Conservation (phyloP, 768 basidiomycete species). For the Rubroboletus pulcherrimus region DNA sequence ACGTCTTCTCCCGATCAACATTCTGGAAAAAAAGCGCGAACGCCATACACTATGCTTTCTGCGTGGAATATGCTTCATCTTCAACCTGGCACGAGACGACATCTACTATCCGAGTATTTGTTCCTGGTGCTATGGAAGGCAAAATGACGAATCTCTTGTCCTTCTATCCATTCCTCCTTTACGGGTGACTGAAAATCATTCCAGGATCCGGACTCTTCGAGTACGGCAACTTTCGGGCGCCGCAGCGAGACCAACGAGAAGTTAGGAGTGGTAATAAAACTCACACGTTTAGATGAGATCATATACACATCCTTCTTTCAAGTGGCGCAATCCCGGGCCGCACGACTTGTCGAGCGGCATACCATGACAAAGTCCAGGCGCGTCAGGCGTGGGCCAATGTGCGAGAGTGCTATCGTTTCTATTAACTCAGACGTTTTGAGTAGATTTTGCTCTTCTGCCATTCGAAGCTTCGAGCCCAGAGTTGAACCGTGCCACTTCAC, state of each 20-base stretch:
- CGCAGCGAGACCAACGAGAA: conserved; percentile 62
- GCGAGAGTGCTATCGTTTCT: not conserved
- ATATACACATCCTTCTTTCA: conserved; percentile 7
- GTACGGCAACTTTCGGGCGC: conserved; percentile 60
- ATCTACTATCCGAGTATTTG: not conserved
- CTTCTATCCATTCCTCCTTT: not conserved
- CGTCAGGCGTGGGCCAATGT: conserved; percentile 8
- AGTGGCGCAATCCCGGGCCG: not conserved
- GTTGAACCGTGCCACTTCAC: not conserved
- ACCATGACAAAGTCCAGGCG: conserved; percentile 3
- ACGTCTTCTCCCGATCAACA: not conserved
- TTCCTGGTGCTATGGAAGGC: not conserved
- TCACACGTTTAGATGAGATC: conserved; percentile 56
- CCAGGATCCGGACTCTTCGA: conserved; percentile 36
- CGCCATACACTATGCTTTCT: not conserved
- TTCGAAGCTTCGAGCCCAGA: conserved; percentile 8
- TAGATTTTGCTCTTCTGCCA: conserved; percentile 19
- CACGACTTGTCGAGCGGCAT: conserved; percentile 1
- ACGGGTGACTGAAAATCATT: conserved; percentile 7
- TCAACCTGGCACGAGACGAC: not conserved
- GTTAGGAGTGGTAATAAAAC: conserved; percentile 69
- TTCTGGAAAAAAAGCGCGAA: not conserved
- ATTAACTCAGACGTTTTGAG: conserved; percentile 19
- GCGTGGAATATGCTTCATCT: conserved; percentile 9
- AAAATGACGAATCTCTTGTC: conserved; percentile 3